phyloP scores from a whole-genome alignment of 1,284 basidiomycete genomes.

The Anthracocystis setariae region DNA sequence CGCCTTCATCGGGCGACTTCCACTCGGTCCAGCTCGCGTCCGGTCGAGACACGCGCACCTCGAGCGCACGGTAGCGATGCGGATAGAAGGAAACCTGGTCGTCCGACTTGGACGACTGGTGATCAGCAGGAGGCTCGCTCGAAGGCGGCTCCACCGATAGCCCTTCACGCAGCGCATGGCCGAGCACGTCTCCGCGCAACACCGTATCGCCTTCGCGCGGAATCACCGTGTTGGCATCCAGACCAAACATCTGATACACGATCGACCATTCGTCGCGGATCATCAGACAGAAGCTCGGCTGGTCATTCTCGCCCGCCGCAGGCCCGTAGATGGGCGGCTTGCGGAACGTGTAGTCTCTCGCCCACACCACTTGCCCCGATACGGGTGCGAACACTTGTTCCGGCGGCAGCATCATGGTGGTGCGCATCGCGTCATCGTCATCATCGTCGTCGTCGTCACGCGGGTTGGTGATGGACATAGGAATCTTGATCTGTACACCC shows the following conservation, averaged over 20 bases:
- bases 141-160: slow-evolving; percentile 37
- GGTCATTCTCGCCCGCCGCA: slow-evolving; percentile 51
- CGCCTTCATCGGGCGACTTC: slow-evolving; percentile 38
- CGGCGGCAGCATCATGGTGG: slow-evolving; percentile 26
- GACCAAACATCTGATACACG: slow-evolving; percentile 58
- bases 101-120: slow-evolving; percentile 26
- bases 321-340: slow-evolving; percentile 47
- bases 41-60: slow-evolving; percentile 57
- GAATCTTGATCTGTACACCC: slow-evolving; percentile 46
- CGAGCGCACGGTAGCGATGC: slow-evolving; percentile 48
- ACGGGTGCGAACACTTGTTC: slow-evolving; percentile 57
- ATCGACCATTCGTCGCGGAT: slow-evolving; percentile 60
- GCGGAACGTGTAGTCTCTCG: slow-evolving; percentile 30
- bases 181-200: slow-evolving; percentile 49
- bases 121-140: slow-evolving; percentile 50
- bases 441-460: slow-evolving; percentile 24
- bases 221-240: slow-evolving; percentile 27
- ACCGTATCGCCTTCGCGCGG: slow-evolving; percentile 44
- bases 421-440: slow-evolving; percentile 3
- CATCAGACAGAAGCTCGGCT: slow-evolving; percentile 51
- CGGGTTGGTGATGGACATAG: slow-evolving; percentile 41
- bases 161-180: slow-evolving; percentile 34
- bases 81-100: slow-evolving; percentile 48
- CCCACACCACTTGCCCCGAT: slow-evolving; percentile 56
- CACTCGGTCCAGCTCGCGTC: slow-evolving; percentile 45